Conservation (phyloP, 176 grass and related monocot species). For the Ensete glaucum region DNA sequence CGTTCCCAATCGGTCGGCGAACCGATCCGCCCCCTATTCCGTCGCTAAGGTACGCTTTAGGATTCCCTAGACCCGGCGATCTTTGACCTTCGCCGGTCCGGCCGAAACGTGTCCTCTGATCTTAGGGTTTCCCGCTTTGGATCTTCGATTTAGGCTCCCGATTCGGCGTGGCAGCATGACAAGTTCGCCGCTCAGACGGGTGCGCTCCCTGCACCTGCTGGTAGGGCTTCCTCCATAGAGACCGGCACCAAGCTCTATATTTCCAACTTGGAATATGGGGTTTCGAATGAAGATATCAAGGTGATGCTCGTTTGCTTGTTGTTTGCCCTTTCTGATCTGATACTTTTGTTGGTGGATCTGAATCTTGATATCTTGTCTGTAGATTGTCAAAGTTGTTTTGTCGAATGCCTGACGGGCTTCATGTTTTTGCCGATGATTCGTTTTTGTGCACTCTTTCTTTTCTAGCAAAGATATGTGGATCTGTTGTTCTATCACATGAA, state of each 20-base stretch:
- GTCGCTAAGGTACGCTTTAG: constrained; percentile 4
- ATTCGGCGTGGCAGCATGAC: constrained; percentile 28
- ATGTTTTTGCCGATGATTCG: too few relatives aligned
- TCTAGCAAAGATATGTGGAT: too few relatives aligned
- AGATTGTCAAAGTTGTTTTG: too few relatives aligned
- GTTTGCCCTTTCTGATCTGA: too few relatives aligned
- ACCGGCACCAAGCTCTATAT: constrained; percentile 19
- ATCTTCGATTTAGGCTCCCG: constrained; percentile 14
- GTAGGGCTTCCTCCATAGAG: constrained; percentile 1
- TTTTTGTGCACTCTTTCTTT: too few relatives aligned
- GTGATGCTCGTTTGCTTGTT: neutral
- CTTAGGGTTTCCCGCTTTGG: constrained; percentile 2
- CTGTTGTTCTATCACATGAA: too few relatives aligned
- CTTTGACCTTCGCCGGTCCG: neutral
- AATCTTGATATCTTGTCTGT: too few relatives aligned
- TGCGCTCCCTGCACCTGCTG: neutral
- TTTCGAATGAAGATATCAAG: constrained; percentile 19
- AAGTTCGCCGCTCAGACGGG: constrained; percentile 21
- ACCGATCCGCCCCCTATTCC: constrained; percentile 20
- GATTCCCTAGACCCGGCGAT: neutral
- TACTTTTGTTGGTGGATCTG: too few relatives aligned
- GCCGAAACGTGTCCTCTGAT: neutral
- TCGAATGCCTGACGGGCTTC: too few relatives aligned
- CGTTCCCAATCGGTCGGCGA: constrained; percentile 26
- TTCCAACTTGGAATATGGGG: constrained; percentile 22